These are phyloP conservation scores for Phytophthora agathidicida DNA, from an alignment of 352 stramenopile species.

Conservation along the genomic window DNA sequence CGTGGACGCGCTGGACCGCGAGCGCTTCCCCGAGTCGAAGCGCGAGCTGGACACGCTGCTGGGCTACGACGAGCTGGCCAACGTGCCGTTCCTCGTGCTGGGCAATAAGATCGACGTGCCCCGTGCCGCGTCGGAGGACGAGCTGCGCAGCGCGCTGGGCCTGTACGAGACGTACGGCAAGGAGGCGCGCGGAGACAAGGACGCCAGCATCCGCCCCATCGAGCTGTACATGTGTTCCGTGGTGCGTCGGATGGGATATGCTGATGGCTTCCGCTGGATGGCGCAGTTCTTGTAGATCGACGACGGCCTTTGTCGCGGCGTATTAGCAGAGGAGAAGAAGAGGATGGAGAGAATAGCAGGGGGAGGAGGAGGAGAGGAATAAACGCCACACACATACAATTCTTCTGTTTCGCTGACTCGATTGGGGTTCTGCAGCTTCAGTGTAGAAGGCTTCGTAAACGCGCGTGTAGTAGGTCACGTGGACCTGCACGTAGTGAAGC, in stretches of 20 bases:
- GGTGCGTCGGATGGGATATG: conserved; percentile 98
- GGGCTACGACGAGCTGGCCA: conserved; percentile 96
- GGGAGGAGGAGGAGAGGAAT: conserved; percentile 21
- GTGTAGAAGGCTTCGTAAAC: neutral
- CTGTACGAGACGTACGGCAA: conserved; percentile 99
- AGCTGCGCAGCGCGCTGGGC: conserved; percentile 96
- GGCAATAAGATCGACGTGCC: conserved; percentile 99
- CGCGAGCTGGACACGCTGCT: conserved; percentile 98
- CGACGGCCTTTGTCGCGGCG: conserved; percentile 17
- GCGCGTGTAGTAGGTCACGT: neutral
- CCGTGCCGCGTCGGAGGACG: conserved; percentile 97
- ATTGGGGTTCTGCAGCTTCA: conserved; percentile 2
- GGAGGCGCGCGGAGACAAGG: conserved; percentile 91
- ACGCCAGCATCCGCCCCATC: conserved; percentile 94
- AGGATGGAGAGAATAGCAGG: conserved; percentile 19
- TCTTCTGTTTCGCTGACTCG: conserved; percentile 10
- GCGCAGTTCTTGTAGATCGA: conserved; percentile 86
- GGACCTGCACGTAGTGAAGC: conserved; percentile 26
- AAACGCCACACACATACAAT: conserved; percentile 28
- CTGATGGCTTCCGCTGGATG: conserved; percentile 95
- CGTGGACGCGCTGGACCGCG: conserved; percentile 98
- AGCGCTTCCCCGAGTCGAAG: conserved; percentile 99
- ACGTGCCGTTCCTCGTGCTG: conserved; percentile 99
- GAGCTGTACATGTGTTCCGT: conserved; percentile 99
- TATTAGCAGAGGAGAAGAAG: conserved; percentile 34